Evolutionary conservation across 495 filamentous ascomycete species (phyloP), one percentile per base, ranked within the genome.

Genomic region (Aspergillus funiculosus): DNA sequence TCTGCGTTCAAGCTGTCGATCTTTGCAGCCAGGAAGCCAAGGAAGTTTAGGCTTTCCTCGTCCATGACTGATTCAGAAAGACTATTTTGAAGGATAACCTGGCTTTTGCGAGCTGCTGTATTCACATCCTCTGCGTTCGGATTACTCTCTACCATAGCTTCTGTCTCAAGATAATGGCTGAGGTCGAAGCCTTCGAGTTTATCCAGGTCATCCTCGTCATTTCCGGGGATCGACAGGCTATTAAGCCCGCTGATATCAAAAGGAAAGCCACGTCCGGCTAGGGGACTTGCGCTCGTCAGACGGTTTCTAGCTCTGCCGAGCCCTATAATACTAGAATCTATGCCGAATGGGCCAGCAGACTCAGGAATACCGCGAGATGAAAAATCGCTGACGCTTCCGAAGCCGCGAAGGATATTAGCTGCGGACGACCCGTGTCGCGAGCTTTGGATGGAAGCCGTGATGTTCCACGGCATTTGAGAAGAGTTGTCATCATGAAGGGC

Each of bases 391-490:
- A 72, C 66, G 35, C 71, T 77, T 8, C 73, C 63, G 19, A 80
- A 57, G 26, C 73, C 72, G 39, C 69, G 69, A 18, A 66, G 54
- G 11, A 67, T 60, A 25, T 64, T 62, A 13, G 54, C 50, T 8
- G 58, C 36, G 6, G 58, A 54, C 7, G 71, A 70, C 4, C 62
- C 65, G 14, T 66, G 69, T n/a, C 67, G 63, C 17, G 80, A 83
- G 39, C 75, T 76, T 32, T 76, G 71, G 2, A 76, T 50, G 2
- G 81, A 85, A 19, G 77, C 75, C 15, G 69, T 77, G 52, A 79
- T 72, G 52, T 86, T 86, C 83, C 83, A 87, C 30, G 83, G 83
- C 74, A 86, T 79, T 25, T 75, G 73, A 1, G 74, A 77, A 8
- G 78, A 78, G 29, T 67, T 65, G 31, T 79, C 72, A 45, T 83